Conservation (phyloP, 345 rosid genomes). For the Acer negundo region DNA sequence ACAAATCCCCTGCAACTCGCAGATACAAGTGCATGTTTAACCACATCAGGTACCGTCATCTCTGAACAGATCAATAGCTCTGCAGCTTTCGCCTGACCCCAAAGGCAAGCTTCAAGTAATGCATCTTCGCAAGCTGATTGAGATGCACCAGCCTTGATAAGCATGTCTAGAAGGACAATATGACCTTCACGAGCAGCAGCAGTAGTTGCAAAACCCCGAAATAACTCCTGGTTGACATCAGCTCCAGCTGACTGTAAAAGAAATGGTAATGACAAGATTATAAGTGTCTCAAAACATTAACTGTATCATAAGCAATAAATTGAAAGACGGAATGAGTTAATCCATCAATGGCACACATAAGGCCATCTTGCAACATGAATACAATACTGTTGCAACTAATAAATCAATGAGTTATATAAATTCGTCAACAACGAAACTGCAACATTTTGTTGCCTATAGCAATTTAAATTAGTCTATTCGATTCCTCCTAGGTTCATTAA, state of each 20-base stretch:
- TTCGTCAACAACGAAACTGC: neutral
- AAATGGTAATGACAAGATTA: constrained; percentile 1
- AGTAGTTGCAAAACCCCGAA: constrained; percentile 42
- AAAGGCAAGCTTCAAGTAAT: constrained; percentile 37
- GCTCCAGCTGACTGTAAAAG: constrained; percentile 38
- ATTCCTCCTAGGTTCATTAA: neutral
- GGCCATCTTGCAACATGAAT: neutral
- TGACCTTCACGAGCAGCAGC: constrained; percentile 47
- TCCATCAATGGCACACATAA: neutral
- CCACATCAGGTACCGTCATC: constrained; percentile 36
- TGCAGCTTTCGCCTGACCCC: constrained; percentile 34
- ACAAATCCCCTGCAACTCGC: constrained; percentile 38
- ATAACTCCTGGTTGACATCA: constrained; percentile 40
- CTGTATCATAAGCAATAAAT: neutral
- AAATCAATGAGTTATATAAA: too few species aligned
- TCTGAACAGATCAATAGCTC: constrained; percentile 37
- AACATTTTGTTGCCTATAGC: neutral
- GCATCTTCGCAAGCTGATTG: constrained; percentile 38
- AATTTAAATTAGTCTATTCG: neutral
- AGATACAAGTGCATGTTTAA: constrained; percentile 35
- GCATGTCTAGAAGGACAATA: constrained; percentile 34
- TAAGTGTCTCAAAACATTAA: neutral
- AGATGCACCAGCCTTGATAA: constrained; percentile 45
- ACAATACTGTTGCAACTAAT: neutral
- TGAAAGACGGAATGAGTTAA: neutral